Evolutionary conservation across 495 filamentous ascomycete species (phyloP), one percentile per base, ranked within the genome.

Genomic region (Tuber umbilicatum): DNA sequence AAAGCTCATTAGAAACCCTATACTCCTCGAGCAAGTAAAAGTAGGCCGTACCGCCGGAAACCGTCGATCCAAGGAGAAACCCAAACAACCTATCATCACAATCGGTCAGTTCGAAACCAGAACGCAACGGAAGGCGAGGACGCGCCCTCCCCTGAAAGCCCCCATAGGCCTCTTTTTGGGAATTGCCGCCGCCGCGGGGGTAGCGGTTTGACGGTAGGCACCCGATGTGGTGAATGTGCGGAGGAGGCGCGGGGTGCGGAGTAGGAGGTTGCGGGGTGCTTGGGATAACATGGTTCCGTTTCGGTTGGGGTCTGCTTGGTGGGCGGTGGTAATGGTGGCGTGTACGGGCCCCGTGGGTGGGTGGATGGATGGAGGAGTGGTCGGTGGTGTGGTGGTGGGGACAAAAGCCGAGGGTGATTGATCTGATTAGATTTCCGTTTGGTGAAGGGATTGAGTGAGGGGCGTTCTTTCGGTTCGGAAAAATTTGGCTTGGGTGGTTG

Each of bases 11-110:
- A 73, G 93, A 92, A 50, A 95, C 87, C 84, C 92, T 91, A 84
- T 98, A 98, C 83, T 99, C 94, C 81, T 93, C 90, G 73, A 98
- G 84, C 76, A 96, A 87, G 82, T 98, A 98, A 83, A 92, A 93
- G 85, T 97, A 98, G 76, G 97, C 90, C 55, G 87, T 90, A 42
- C 86, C 89, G 81, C 93, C 93, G 43, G 94, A 89, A 73, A 92
- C 86, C 47, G 92, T 90, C 72, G 91, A 88, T 74, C 95, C 95
- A 78, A 97, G 86, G 55, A 99, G 89, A 87, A 99, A 98, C 74
- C 96, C 95, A 82, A 97, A 93, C 72, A 97, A 83, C 68, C 95
- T 98, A 82, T 71, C 35, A 37, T 23, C 39, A 68, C 71, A 17
- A 64, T 73, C 60, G 27, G 73, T 70, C 69, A 27, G 47, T 74